Evolutionary conservation across 1,139 yeast genomes (phyloP).

Genomic region (Geotrichum cucujoidarum): DNA sequence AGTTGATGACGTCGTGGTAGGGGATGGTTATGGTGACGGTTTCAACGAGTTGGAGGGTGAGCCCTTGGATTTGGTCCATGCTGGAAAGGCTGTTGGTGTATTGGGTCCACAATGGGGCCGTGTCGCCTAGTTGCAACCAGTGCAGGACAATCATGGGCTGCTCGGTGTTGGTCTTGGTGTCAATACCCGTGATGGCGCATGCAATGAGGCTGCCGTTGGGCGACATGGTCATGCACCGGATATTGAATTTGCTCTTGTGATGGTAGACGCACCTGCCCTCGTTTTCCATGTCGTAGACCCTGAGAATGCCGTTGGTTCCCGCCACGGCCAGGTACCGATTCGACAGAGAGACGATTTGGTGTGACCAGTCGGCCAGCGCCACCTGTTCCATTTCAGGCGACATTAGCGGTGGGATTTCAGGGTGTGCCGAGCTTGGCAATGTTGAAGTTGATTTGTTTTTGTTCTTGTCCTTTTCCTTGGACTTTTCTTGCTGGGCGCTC

Average conservation of each 20-base stretch:
- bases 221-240: slow-evolving; percentile 70
- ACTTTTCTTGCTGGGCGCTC: slow-evolving; percentile 19
- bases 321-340: slow-evolving; percentile 58
- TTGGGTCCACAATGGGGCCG: slow-evolving; percentile 13
- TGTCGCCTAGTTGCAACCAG: slow-evolving; percentile 31
- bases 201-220: slow-evolving; percentile 63
- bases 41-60: slow-evolving; percentile 36
- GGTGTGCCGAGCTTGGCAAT: background rate
- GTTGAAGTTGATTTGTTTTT: background rate
- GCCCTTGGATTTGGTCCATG: slow-evolving; percentile 5
- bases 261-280: slow-evolving; percentile 64
- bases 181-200: slow-evolving; percentile 77
- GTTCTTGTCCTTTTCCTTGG: slow-evolving; percentile 16
- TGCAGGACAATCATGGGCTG: slow-evolving; percentile 77
- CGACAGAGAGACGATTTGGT: slow-evolving; percentile 59
- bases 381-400: slow-evolving; percentile 27
- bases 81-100: slow-evolving; percentile 6
- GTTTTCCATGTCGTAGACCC: slow-evolving; percentile 55
- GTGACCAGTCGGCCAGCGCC: slow-evolving; percentile 49
- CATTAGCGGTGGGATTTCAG: slow-evolving; percentile 1
- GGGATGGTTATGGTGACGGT: slow-evolving; percentile 76
- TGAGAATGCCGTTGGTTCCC: slow-evolving; percentile 67
- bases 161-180: slow-evolving; percentile 61
- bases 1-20: slow-evolving; percentile 75
- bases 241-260: slow-evolving; percentile 66